Evolutionary conservation across 1,139 yeast species (phyloP), one percentile per base, ranked within the genome.

Genomic region (Taphrina wiesneri): DNA sequence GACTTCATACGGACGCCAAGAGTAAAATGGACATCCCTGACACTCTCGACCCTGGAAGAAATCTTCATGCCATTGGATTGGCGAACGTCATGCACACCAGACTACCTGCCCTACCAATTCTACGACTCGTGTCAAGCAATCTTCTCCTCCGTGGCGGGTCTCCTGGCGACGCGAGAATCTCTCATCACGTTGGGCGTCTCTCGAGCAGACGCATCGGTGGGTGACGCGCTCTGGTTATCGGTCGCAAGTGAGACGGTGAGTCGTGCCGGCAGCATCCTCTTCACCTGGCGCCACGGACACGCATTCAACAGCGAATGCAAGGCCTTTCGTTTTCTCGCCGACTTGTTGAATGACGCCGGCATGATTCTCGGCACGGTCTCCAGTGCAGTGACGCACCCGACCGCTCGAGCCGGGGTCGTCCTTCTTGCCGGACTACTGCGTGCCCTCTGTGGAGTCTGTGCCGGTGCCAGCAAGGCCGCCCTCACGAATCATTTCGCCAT

Each of bases 81-180:
- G 64, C 80, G 80, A 3, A 70, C 73, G 52, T 73, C 77, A 56
- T 79, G 77, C 25, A 70, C 71, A 6, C 65, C 74, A 1, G 79
- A 77, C 66, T 77, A 77, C 67, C 71, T 75, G 26, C 74, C 74
- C 68, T 77, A 77, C 66, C 79, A 77, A 68, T 73, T 76, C 15
- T 77, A 72, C 65, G 79, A 77, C 70, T 76, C 79, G 21, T 67
- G 77, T 21, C 79, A 77, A 68, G 79, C 79, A 15, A 77, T 77
- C 65, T 74, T 77, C 15, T 71, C 75, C 49, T 74, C 79, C 13
- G 76, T 77, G 47, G 78, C 79, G 2, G 69, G 72, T n/a, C 67
- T 77, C 52, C 72, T 77, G 61, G 80, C 79, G 39, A 76, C 76
- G 67, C 67, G 80, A 9, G 76, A 59, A 30, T 17, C 49, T 6